phyloP scores from a whole-genome alignment of 306 rosid genomes.

The Casuarina cunninghamiana region DNA sequence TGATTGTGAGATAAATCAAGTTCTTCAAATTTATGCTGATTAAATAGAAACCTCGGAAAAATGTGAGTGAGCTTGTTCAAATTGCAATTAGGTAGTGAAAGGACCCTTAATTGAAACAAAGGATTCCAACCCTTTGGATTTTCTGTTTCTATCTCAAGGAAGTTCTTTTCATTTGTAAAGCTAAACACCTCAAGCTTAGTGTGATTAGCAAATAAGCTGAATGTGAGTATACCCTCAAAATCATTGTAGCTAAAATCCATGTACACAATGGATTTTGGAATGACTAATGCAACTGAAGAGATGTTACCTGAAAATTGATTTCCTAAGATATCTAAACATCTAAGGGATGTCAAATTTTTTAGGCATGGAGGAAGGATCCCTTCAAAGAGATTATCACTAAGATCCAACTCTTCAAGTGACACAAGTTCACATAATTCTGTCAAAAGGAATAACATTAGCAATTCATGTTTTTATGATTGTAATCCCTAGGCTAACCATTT shows the following conservation, averaged over 20 bases:
- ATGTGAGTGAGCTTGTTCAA: background rate
- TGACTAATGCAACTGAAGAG: background rate
- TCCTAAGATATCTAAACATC: background rate
- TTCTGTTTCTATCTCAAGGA: too few relatives aligned
- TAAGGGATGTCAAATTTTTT: too few relatives aligned
- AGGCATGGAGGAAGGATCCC: background rate
- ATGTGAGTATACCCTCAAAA: conserved; percentile 15
- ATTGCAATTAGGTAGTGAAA: conserved; percentile 1
- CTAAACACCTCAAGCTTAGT: conserved; percentile 11
- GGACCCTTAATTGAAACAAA: too few relatives aligned
- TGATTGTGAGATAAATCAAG: background rate
- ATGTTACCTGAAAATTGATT: conserved; percentile 16
- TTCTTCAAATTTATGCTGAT: background rate
- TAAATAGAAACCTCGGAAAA: conserved; percentile 6
- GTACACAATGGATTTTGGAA: conserved; percentile 11
- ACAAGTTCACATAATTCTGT: too few relatives aligned
- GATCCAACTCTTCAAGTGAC: too few relatives aligned
- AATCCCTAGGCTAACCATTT: too few relatives aligned
- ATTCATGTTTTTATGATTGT: too few relatives aligned
- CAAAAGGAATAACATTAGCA: too few relatives aligned
- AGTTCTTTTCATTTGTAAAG: background rate
- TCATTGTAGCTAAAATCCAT: conserved; percentile 8
- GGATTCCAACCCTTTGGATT: too few relatives aligned
- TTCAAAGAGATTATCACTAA: too few relatives aligned
- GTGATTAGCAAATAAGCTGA: conserved; percentile 19